Conservation (phyloP, 306 rosid species). For the Trifolium pratense region DNA sequence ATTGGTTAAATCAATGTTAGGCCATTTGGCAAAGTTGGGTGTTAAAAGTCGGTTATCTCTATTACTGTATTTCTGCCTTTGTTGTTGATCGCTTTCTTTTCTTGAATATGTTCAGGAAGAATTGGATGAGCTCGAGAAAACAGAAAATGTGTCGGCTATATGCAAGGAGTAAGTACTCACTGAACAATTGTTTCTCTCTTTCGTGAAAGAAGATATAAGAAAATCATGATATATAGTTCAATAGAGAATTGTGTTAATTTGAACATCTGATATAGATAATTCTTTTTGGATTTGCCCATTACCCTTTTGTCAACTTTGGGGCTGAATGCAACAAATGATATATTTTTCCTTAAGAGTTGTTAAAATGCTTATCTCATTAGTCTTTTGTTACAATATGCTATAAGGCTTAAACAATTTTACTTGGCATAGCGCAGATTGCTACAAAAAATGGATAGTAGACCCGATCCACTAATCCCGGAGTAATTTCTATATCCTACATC, state of each 20-base stretch:
- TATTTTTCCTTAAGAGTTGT: constrained; percentile 3
- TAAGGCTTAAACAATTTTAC: constrained; percentile 34
- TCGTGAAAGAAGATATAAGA: neutral
- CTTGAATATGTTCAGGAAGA: constrained; percentile 62
- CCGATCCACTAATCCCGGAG: constrained; percentile 78
- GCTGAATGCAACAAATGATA: constrained; percentile 2
- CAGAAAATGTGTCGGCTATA: constrained; percentile 68
- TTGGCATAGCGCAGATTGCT: constrained; percentile 58
- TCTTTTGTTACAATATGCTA: constrained; percentile 3
- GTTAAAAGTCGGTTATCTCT: constrained; percentile 29
- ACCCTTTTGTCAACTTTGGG: constrained; percentile 2
- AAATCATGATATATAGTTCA: too few species aligned
- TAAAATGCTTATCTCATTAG: constrained; percentile 17
- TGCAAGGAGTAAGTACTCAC: constrained; percentile 66
- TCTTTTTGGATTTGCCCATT: too few species aligned
- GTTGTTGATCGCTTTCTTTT: constrained; percentile 33
- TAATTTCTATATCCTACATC: constrained; percentile 47
- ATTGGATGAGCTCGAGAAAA: constrained; percentile 66
- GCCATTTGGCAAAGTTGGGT: constrained; percentile 16
- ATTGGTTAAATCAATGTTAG: constrained; percentile 11
- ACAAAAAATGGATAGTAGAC: constrained; percentile 51
- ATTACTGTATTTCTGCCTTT: neutral
- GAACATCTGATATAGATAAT: neutral
- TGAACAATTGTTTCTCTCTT: constrained; percentile 31
- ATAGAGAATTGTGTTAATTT: neutral